These are phyloP conservation scores for Agaricus bisporus DNA, from an alignment of 768 basidiomycete species.

Conservation along the genomic window DNA sequence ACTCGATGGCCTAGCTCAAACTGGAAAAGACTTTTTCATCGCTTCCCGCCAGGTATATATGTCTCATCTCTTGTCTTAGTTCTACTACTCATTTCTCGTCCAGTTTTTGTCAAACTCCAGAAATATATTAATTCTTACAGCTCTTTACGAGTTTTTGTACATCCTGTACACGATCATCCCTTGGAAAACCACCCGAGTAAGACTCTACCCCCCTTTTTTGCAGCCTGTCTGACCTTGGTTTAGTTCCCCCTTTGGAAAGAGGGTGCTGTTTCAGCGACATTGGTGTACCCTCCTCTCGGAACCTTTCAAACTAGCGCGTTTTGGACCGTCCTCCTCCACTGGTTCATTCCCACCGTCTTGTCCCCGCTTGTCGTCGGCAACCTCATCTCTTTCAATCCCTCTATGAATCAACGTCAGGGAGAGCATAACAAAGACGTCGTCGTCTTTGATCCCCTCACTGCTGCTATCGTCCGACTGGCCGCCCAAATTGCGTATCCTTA, in stretches of 20 bases:
- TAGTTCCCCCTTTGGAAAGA: conserved; percentile 24
- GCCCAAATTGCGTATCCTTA: conserved; percentile 56
- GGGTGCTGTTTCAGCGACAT: conserved; percentile 17
- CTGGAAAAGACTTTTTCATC: conserved; percentile 29
- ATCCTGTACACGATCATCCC: conserved; percentile 48
- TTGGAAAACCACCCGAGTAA: conserved; percentile 41
- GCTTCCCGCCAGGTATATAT: conserved; percentile 34
- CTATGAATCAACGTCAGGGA: not conserved
- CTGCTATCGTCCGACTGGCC: conserved; percentile 59
- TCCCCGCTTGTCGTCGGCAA: conserved; percentile 52
- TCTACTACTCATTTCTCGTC: conserved; percentile 6
- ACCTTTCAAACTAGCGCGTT: conserved; percentile 42
- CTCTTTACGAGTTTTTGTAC: conserved; percentile 47
- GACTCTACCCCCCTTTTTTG: conserved; percentile 11
- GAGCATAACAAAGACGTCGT: conserved; percentile 13
- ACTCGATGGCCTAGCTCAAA: conserved; percentile 29
- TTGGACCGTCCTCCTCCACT: conserved; percentile 52
- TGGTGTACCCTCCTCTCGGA: conserved; percentile 44
- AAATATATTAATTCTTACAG: conserved; percentile 53
- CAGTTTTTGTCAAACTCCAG: conserved; percentile 62
- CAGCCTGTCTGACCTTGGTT: not conserved
- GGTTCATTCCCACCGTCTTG: conserved; percentile 56
- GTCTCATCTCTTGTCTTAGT: conserved; percentile 12
- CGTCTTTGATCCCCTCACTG: conserved; percentile 56
- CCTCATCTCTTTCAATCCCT: conserved; percentile 57